Evolutionary conservation across 2,329 filamentous ascomycete genomes (phyloP), one percentile per base, ranked within the genome.

Genomic region (Venturia oleaginea): DNA sequence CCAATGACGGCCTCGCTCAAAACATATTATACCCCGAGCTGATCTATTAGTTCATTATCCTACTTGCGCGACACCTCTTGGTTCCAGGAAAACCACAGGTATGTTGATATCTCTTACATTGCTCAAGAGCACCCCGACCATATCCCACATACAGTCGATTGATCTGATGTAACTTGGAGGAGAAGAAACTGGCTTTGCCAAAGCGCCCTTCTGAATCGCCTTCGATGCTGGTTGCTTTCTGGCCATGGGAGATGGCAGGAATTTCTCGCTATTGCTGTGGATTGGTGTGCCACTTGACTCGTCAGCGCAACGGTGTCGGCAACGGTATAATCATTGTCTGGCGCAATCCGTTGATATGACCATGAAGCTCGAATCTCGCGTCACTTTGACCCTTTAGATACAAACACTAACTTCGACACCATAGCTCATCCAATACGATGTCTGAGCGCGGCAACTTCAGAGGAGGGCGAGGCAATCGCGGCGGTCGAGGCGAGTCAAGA

Each of bases 381-480:
- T 10, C 22, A 24, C 3, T 27, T 2, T 17, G 22, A 24, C 46
- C 17, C 22, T 27, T 13, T 4, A 51, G 5, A 51, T 27, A 3
- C 46, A 51, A 15, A 27, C 22, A 27, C 46, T 51, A 51, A 51
- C 22, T 8, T 51, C 8, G 22, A 27, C 13, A 27, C 22, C 34
- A n/a, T 19, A 57, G 51, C 51, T 57, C 30, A 34, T 34, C 34
- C 5, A 27, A 22, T 30, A 42, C 37, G 6, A 85, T 79, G 84
- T 85, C 81, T 71, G 84, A 81, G 73, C 81, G 83, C 67, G 82
- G 80, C 67, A 76, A 76, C 69, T 80, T 81, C 72, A 76, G 81
- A 68, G 80, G 80, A 63, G 73, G 76, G 57, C 27, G 51, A 6
- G 71, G 76, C 48, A 72, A 61, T 30, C 38, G 75, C 13, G 51